phyloP scores from a whole-genome alignment of 768 basidiomycete genomes.

The Amyloporia xantha region DNA sequence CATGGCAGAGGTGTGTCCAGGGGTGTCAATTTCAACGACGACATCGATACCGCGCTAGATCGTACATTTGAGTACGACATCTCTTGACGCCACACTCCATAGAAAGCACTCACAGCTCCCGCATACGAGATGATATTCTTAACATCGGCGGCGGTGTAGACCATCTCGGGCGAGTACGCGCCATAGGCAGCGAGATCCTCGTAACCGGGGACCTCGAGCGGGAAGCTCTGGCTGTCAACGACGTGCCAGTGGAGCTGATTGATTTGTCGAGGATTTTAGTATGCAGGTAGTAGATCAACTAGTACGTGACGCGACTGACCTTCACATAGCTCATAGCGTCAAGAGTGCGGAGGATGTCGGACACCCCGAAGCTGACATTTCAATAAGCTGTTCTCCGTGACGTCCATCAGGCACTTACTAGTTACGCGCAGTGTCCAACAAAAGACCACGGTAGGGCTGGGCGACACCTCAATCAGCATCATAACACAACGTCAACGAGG shows the following conservation, averaged over 20 bases:
- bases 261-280: slow-evolving; percentile 26
- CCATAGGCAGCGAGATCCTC: slow-evolving; percentile 37
- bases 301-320: slow-evolving; percentile 3
- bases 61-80: background rate
- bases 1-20: slow-evolving; percentile 43
- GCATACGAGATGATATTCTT: slow-evolving; percentile 37
- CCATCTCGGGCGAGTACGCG: slow-evolving; percentile 30
- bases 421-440: slow-evolving; percentile 78
- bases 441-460: slow-evolving; percentile 68
- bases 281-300: background rate
- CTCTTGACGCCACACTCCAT: too few relatives aligned
- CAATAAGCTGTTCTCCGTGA: background rate
- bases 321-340: slow-evolving; percentile 56
- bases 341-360: slow-evolving; percentile 60
- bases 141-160: slow-evolving; percentile 34
- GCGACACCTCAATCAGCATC: background rate
- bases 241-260: slow-evolving; percentile 45
- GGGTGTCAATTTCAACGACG: slow-evolving; percentile 43
- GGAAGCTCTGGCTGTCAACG: slow-evolving; percentile 47
- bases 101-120: slow-evolving; percentile 29
- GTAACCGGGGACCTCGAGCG: slow-evolving; percentile 32
- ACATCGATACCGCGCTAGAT: slow-evolving; percentile 44
- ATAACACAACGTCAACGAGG: background rate
- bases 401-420: slow-evolving; percentile 37
- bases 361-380: slow-evolving; percentile 46